These are phyloP conservation scores for Calcarisporium arbuscula DNA, from an alignment of 2,329 filamentous ascomycete species.

Conservation along the genomic window DNA sequence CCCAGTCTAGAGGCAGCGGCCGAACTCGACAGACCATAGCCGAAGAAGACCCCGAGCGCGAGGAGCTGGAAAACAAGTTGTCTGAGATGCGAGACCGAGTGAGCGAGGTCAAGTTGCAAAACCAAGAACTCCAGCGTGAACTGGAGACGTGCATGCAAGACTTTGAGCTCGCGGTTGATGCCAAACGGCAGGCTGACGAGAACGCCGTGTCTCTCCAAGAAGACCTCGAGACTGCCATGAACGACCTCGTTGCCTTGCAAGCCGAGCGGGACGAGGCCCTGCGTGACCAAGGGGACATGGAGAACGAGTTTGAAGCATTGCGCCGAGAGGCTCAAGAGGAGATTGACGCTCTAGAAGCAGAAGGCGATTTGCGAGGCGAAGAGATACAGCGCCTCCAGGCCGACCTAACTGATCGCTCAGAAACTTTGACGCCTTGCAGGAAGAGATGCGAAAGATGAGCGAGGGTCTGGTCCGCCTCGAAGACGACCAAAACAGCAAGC, in stretches of 20 bases:
- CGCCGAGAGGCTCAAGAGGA: constrained; percentile 60
- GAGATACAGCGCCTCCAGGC: constrained; percentile 64
- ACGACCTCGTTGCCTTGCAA: constrained; percentile 73
- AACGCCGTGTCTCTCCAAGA: constrained; percentile 61
- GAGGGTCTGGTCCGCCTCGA: constrained; percentile 82
- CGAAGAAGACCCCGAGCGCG: constrained; percentile 69
- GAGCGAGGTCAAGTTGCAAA: constrained; percentile 79
- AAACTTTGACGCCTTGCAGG: constrained; percentile 90
- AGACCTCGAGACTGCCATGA: constrained; percentile 71
- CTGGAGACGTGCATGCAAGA: constrained; percentile 74
- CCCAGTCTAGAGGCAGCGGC: constrained; percentile 68
- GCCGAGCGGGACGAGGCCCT: constrained; percentile 82
- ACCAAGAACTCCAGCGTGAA: constrained; percentile 80
- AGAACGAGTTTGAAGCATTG: constrained; percentile 55
- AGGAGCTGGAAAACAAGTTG: constrained; percentile 79
- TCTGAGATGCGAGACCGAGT: constrained; percentile 80
- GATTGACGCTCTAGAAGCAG: constrained; percentile 60
- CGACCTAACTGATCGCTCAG: constrained; percentile 68
- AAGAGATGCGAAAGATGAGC: constrained; percentile 88
- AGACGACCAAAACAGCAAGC: constrained; percentile 77
- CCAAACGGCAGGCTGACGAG: constrained; percentile 55
- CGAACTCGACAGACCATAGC: constrained; percentile 55
- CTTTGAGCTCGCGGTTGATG: constrained; percentile 64
- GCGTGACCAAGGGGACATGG: constrained; percentile 54
- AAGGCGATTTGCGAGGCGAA: constrained; percentile 65